Base-by-base conservation (phyloP, 2,329 filamentous ascomycete species). In the Neopestalotiopsis sp. region DNA sequence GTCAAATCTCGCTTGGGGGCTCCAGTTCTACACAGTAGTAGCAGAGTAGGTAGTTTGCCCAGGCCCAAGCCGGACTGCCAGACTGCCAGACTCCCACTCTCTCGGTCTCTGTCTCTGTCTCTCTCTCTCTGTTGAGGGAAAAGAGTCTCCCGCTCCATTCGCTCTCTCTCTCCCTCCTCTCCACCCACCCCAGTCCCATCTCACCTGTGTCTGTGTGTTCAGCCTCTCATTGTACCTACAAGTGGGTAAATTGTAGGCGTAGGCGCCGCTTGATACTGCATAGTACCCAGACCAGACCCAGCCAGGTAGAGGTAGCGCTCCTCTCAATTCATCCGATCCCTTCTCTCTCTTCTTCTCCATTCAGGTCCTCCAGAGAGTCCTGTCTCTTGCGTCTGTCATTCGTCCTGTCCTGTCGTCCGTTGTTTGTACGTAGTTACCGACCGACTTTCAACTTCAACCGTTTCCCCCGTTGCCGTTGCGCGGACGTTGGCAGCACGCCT, bases 1-100 rank as follows among this genome's bases (percentile, higher is more conserved):
- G 45, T 52, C 45, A 52, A 52, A 52, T 86, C 78, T 86, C 84
- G 84, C 84, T 86, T 85, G 82, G 14, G 17, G 45, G 17, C 45
- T 52, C 45, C 45, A 52, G 45, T 52, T 52, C 34, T 38, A 28
- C 24, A 28, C 24, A 28, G 24, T 28, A 28, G 24, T 28, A 28
- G 24, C 24, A 28, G 24, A 28, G 24, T 28, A 28, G 24, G 24
- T 28, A 38, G 34, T 38, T 38, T 38, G 34, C 34, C 34, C 34
- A 38, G 34, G 45, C 17, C 79, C 79, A 79, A 80, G 80, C 80
- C 80, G 79, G 78, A 78, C 78, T 78, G 79, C 72, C 79, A 28
- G 24, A 40, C 34, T 10, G 79, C 83, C 81, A 84, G 83, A 82
- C 81, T 83, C 34, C 80, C 79, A 79, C 81, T 80, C 45, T 52